Evolutionary conservation across 805 yeast genomes (phyloP), one percentile per base, ranked within the genome.

Genomic region (Candida incommunis): DNA sequence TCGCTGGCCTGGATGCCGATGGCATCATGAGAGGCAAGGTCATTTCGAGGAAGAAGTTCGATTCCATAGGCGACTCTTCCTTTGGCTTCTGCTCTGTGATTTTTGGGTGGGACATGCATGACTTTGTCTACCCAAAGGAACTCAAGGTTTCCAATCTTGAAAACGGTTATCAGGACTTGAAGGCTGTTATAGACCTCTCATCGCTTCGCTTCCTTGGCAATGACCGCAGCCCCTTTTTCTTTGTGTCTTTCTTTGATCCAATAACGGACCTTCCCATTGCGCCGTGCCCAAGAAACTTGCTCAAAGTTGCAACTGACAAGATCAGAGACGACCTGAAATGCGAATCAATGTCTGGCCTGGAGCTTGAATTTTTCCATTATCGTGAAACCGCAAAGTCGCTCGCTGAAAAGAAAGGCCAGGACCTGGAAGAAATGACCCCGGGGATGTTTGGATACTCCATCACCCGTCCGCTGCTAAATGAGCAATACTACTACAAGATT

Each of bases 381-480:
- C 46, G 48, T 16, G 60, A 59, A 41, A 51, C 55, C 18, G 51
- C 56, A 3, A 45, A 48, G 13, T 49, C 57, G 4, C 47, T 55
- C 23, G 49, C 45, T 3, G 50, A 48, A 23, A 52, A 55, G 48
- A 44, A 52, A 13, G 54, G 53, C 3, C 40, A 48, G 13, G 47
- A 50, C 24, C 47, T 59, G 40, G 46, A 46, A 21, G 61, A 64
- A 1, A 44, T 61, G 45, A 58, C 64, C 5, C 51, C 57, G 2
- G 65, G 65, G 18, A 60, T 57, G 62, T 62, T 60, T 49, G 65
- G 65, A 13, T 61, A 61, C 51, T 58, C 63, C n/a, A 45, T 59
- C n/a, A 56, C 54, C 27, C 47, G 65, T 3, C 64, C 64, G 1
- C 45, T 49, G 2, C 51, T 58, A 41, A 55, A 58, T 43, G 50